Evolutionary conservation across 192 early-diverging fungal species (phyloP), one percentile per base, ranked within the genome.

Genomic region (Pecoramyces ruminantium): DNA sequence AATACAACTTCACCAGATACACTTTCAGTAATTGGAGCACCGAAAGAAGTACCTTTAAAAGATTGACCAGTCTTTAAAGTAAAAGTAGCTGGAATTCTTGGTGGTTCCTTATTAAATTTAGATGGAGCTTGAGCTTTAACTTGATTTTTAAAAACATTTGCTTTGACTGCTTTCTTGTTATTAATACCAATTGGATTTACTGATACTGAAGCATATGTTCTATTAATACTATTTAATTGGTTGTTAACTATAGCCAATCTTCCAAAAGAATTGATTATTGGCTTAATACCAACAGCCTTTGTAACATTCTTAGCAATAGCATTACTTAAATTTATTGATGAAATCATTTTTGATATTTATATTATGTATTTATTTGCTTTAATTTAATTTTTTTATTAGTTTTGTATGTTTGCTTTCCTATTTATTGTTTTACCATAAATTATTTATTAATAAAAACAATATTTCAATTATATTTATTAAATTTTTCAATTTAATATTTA

Each of bases 1-100:
- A 98, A 98, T 27, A 98, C 97, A 21, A 94, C 93, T 85, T 98
- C 97, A 83, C 97, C 97, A 28, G 86, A 84, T 79, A 95, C 89
- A 21, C 89, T 84, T 13, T 84, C 82, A 25, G 79, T 78, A 28
- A 86, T 28, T 13, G 93, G 84, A 0, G 95, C 94, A 77, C 97
- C 97, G 83, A 97, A 98, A 6, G 95, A 96, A 11, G 89, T 90
- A 78, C 94, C 96, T 12, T 89, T 87, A 81, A 97, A 98, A 28
- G 90, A 84, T 85, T 95, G 89, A 80, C 96, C 96, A 8, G 93
- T 85, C 81, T 92, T 89, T 78, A 98, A 86, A 84, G 92, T 93
- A 79, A 98, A 88, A 0, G 89, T 84, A 78, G 92, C 93, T 29
- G 92, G 89, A 29, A 86, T 82, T 28, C 83, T 38, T 4, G 87